Conservation (phyloP, 495 filamentous ascomycete species). For the Xylaria venustula region DNA sequence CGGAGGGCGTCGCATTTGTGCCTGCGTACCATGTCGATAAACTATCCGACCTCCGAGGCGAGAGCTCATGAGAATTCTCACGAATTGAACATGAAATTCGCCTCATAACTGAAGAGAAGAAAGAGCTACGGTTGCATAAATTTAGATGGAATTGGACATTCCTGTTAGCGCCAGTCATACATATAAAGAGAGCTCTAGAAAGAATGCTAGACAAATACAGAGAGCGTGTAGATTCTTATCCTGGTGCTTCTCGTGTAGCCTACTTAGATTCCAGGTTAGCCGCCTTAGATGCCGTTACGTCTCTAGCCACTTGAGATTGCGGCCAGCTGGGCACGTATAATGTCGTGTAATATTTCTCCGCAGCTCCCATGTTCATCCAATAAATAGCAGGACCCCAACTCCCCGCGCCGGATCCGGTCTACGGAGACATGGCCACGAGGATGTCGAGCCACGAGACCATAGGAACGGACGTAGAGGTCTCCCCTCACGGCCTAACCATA, state of each 20-base stretch:
- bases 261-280: too few relatives aligned
- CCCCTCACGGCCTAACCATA: background rate
- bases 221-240: background rate
- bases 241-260: background rate
- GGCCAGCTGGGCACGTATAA: too few relatives aligned
- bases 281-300: background rate
- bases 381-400: background rate
- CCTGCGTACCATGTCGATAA: slow-evolving; percentile 80
- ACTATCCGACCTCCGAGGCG: slow-evolving; percentile 68
- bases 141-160: background rate
- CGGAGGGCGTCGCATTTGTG: slow-evolving; percentile 55
- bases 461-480: background rate
- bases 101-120: background rate
- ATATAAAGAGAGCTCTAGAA: background rate
- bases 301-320: background rate
- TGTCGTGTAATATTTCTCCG: slow-evolving; percentile 8
- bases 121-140: background rate
- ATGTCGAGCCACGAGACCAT: background rate
- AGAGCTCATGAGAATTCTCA: slow-evolving; percentile 13
- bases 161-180: background rate
- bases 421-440: background rate
- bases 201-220: background rate
- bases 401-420: background rate
- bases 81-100: background rate
- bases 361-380: slow-evolving; percentile 2